Evolutionary conservation across 1,139 yeast species (phyloP).

Genomic region (Blastobotrys apis): DNA sequence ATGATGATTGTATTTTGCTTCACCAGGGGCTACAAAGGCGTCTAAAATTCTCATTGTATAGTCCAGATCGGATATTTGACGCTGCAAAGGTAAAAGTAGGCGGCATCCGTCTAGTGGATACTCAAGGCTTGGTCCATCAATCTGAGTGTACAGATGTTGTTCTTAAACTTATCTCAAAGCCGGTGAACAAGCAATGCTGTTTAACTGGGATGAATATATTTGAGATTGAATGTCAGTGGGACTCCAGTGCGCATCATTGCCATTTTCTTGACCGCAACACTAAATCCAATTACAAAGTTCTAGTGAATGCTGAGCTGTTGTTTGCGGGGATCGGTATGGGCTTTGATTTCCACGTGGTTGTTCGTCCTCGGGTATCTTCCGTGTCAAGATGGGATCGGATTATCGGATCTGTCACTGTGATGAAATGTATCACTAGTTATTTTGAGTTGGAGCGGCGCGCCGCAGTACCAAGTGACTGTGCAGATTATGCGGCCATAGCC

Average conservation of each 20-base stretch:
- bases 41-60: constrained; percentile 22
- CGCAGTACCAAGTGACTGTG: constrained; percentile 14
- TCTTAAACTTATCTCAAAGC: constrained; percentile 2
- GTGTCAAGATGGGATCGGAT: constrained; percentile 18
- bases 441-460: constrained; percentile 15
- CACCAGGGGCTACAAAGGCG: constrained; percentile 33
- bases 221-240: constrained; percentile 24
- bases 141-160: constrained; percentile 4
- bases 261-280: constrained; percentile 21
- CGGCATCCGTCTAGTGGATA: constrained; percentile 23
- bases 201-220: neutral
- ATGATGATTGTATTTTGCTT: constrained; percentile 19
- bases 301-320: constrained; percentile 9
- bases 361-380: constrained; percentile 12
- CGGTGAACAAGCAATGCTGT: constrained; percentile 8
- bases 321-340: too few relatives aligned
- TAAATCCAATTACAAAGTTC: constrained; percentile 17
- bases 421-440: constrained; percentile 5
- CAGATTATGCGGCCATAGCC: constrained; percentile 19
- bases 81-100: constrained; percentile 17
- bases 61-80: constrained; percentile 18
- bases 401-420: constrained; percentile 14
- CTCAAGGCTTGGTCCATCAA: constrained; percentile 19
- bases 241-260: constrained; percentile 23
- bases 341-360: constrained; percentile 11